Base-by-base conservation (phyloP, 805 yeast genomes). In the Metschnikowia bowlesiae region DNA sequence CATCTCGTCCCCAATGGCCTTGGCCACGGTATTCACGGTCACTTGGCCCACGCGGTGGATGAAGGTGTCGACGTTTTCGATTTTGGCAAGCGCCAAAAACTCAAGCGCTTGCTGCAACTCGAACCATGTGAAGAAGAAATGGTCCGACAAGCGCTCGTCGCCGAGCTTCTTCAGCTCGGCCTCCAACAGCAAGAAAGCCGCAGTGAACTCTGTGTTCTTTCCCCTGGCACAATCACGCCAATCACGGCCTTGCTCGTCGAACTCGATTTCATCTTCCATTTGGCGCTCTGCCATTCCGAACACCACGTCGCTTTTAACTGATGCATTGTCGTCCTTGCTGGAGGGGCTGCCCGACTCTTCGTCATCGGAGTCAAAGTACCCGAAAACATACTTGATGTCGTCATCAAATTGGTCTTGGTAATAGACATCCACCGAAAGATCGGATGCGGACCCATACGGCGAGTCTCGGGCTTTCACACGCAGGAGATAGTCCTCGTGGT, bases 161-260 rank as follows among this genome's bases (percentile, higher is more conserved):
- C 63, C 60, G 16, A 47, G 44, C 30, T 51, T 51, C 6, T 50
- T 46, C 29, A 58, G 57, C 39, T 56, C 55, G 0, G 46, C 49
- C 18, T 60, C 53, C 31, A 53, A 43, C 18, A 54, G 53, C 26
- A 60, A 22, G 46, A 66, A 68, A 50, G 58, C 53, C 2, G 48
- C 52, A 10, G 59, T 56, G 48, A 56, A 64, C 8, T 55, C 45
- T 10, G 67, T 64, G 60, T 85, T 85, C 1, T 70, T 70, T 2
- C 81, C 87, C 45, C 89, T 68, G 2, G 87, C 85, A 10, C 83
- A 71, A 63, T 84, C 90, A 57, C 89, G 68, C 88, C 90, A 84
- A 65, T 85, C 90, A 34, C 80, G 70, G 0, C 88, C 89, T 42
- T 72, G 62, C 29, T 79, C 76, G 61, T 83, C 88, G 62, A 80